Conservation (phyloP, 2,329 filamentous ascomycete species). For the Plenodomus tracheiphilus region DNA sequence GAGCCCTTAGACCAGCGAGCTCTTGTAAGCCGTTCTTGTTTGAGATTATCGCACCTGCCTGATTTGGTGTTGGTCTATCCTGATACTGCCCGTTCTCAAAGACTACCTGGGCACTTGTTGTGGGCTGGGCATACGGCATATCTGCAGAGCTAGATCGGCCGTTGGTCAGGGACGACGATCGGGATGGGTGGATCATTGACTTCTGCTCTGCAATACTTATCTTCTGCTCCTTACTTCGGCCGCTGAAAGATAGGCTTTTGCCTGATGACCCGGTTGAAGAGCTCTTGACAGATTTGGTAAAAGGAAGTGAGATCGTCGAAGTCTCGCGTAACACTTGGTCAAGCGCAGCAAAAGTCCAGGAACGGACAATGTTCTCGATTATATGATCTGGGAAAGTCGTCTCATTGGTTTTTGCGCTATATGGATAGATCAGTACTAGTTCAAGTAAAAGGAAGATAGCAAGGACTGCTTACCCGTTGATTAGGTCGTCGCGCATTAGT, state of each 20-base stretch:
- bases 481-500: slow-evolving; percentile 77
- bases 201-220: slow-evolving; percentile 67
- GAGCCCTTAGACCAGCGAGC: slow-evolving; percentile 78
- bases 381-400: slow-evolving; percentile 51
- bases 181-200: slow-evolving; percentile 69
- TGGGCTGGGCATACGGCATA: slow-evolving; percentile 36
- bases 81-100: slow-evolving; percentile 46
- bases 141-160: slow-evolving; percentile 35
- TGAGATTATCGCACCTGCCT: slow-evolving; percentile 21
- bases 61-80: slow-evolving; percentile 28
- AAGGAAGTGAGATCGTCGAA: slow-evolving; percentile 67
- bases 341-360: slow-evolving; percentile 76
- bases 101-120: slow-evolving; percentile 37
- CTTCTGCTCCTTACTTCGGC: slow-evolving; percentile 61
- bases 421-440: slow-evolving; percentile 17
- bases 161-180: slow-evolving; percentile 62
- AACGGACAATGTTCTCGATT: slow-evolving; percentile 74
- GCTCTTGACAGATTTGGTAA: slow-evolving; percentile 50
- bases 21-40: slow-evolving; percentile 71
- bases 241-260: slow-evolving; percentile 56
- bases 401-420: slow-evolving; percentile 37
- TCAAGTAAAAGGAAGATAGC: neutral
- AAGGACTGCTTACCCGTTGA: slow-evolving; percentile 56
- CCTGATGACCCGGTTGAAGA: slow-evolving; percentile 33
- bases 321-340: slow-evolving; percentile 79